Base-by-base conservation (phyloP, 371 early-diverging fungal genomes). In the Mortierella sp. region DNA sequence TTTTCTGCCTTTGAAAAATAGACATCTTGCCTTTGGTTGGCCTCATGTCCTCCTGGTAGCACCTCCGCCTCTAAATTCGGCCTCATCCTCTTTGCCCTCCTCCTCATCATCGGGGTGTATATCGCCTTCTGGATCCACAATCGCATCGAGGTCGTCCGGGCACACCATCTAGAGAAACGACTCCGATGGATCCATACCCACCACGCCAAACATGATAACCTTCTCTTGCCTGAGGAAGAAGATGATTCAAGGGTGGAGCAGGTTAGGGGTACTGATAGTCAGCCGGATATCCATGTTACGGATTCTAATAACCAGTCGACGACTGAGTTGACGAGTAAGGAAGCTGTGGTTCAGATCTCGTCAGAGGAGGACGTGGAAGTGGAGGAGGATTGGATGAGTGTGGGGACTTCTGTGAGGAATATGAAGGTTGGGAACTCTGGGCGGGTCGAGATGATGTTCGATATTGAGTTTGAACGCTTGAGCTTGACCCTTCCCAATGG, bases 391-490 rank as follows among this genome's bases (percentile, higher is more conserved):
- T 60, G 60, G 60, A 60, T 32, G 16, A 60, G 60, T 14, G 60
- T 60, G 5, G 60, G 60, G 16, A 16, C 32, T 1, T 60, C 60
- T 60, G 60, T 60, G 14, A 29, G 60, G 16, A 60, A 60, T 27
- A 32, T 60, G 29, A 60, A 60, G 60, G 14, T 60, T 60, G 60
- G 35, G 35, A 60, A 60, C 60, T 29, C 60, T 32, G 60, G 60
- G 5, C 32, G 60, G 29, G 83, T 83, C 29, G 58, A 74, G 21
- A 80, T 75, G 41, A 82, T 78, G 0, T 89, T 90, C 51, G 90
- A 93, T 74, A 89, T 92, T 77, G 88, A 90, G 75, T 94, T 94
- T 85, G 90, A 90, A 29, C 85, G 90, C 68, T 74, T 94, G 21
- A 88, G 92, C 4, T 79, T 94, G 41, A 86, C 75, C 14, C 83